phyloP scores from a whole-genome alignment of 2,329 filamentous ascomycete genomes.

The Colletotrichum sidae region DNA sequence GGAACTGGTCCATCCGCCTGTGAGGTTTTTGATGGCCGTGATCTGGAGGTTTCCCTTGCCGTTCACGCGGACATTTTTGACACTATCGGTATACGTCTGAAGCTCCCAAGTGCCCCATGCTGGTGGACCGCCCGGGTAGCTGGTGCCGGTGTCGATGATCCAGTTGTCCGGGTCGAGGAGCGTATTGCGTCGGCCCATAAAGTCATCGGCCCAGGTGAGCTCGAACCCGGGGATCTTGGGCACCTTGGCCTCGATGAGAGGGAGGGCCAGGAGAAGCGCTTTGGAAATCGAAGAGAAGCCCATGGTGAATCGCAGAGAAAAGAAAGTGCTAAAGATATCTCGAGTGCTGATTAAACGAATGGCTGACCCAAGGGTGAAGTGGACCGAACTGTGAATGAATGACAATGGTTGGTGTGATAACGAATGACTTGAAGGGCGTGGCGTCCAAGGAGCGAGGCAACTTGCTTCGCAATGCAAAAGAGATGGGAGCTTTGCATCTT shows the following conservation, averaged over 20 bases:
- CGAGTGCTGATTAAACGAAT: too few species aligned
- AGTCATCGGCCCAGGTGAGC: not conserved
- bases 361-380: too few species aligned
- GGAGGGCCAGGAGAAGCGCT: not conserved
- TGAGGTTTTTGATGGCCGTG: constrained; percentile 48
- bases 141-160: not conserved
- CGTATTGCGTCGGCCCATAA: not conserved
- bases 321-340: too few species aligned
- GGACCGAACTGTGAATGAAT: too few species aligned
- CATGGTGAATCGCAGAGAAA: not conserved
- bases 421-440: too few species aligned
- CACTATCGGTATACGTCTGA: not conserved
- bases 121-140: not conserved
- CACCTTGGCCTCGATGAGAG: not conserved
- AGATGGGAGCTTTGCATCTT: too few species aligned
- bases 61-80: not conserved
- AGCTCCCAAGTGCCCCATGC: not conserved
- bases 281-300: not conserved
- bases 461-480: too few species aligned
- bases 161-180: not conserved
- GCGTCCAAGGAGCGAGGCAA: too few species aligned
- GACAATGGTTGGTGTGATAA: too few species aligned
- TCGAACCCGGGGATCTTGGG: not conserved
- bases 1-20: constrained; percentile 54
- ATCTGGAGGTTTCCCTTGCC: constrained; percentile 44